These are phyloP conservation scores for Hymenotorrendiella dingleyae DNA, from an alignment of 2,329 filamentous ascomycete species.

Conservation along the genomic window DNA sequence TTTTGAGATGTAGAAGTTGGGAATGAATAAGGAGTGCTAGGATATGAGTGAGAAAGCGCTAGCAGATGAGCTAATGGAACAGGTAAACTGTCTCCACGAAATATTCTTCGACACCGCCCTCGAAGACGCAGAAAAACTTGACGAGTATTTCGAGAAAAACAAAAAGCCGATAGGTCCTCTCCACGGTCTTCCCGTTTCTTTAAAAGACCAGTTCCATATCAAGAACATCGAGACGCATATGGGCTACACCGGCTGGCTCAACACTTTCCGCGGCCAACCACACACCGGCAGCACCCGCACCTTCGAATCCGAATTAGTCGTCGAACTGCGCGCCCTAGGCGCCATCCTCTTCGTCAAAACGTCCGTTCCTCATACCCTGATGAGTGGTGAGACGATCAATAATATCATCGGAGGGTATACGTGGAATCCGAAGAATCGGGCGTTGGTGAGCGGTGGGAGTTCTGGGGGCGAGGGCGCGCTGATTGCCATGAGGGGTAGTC, in stretches of 20 bases:
- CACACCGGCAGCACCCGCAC: slow-evolving; percentile 30
- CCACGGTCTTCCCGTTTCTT: slow-evolving; percentile 50
- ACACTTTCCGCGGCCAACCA: slow-evolving; percentile 49
- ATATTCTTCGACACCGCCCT: slow-evolving; percentile 13
- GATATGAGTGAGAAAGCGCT: no score
- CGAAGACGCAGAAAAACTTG: slow-evolving; percentile 9
- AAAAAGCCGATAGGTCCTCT: slow-evolving; percentile 47
- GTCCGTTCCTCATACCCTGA: slow-evolving; percentile 48
- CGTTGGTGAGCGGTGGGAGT: slow-evolving; percentile 25
- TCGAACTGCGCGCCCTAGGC: slow-evolving; percentile 27
- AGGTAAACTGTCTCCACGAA: slow-evolving; percentile 33
- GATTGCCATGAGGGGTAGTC: slow-evolving; percentile 28
- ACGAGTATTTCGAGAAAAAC: slow-evolving; percentile 6
- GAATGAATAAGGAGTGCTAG: no score
- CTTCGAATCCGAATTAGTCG: slow-evolving; percentile 11
- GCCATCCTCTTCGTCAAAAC: slow-evolving; percentile 60
- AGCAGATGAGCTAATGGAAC: slow-evolving; percentile 45
- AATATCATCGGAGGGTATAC: slow-evolving; percentile 43
- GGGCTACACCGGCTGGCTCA: slow-evolving; percentile 22
- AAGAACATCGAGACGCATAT: slow-evolving; percentile 9
- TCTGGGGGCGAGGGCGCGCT: slow-evolving; percentile 32
- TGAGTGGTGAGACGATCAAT: slow-evolving; percentile 48
- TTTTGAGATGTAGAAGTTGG: neutral
- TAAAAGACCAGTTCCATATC: slow-evolving; percentile 26
- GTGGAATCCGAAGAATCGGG: slow-evolving; percentile 28